Evolutionary conservation across 306 rosid genomes (phyloP).

Genomic region (Pyrus pyrifolia): DNA sequence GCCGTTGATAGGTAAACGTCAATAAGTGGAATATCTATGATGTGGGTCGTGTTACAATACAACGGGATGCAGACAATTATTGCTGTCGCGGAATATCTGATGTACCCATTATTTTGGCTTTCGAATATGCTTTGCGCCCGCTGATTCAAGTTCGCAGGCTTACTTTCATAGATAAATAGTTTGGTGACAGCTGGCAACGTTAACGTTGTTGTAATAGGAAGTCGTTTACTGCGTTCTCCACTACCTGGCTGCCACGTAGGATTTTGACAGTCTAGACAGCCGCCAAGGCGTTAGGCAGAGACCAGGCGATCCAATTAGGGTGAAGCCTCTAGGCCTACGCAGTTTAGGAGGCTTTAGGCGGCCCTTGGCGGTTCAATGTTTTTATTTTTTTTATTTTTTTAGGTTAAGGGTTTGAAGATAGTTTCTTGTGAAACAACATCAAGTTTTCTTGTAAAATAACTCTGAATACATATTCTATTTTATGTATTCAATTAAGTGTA

Average conservation of each 20-base stretch:
- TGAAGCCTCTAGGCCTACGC: too few relatives aligned
- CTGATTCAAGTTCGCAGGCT: background rate
- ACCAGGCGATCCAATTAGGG: too few relatives aligned
- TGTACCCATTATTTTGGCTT: background rate
- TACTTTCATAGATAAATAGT: too few relatives aligned
- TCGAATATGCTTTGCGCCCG: slow-evolving; percentile 11
- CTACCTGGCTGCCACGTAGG: background rate
- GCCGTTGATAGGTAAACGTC: background rate
- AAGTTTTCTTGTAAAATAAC: too few relatives aligned
- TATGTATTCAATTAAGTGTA: too few relatives aligned
- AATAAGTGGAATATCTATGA: background rate
- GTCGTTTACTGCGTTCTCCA: background rate
- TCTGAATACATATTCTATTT: too few relatives aligned
- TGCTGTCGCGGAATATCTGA: background rate
- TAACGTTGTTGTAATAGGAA: background rate
- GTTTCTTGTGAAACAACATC: too few relatives aligned
- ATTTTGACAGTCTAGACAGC: background rate
- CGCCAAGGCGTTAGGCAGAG: too few relatives aligned
- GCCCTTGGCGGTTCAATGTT: too few relatives aligned
- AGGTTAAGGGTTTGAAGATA: too few relatives aligned
- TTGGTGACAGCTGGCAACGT: background rate
- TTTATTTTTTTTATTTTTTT: too few relatives aligned
- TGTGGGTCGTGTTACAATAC: background rate
- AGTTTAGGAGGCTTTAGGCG: too few relatives aligned
- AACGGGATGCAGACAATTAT: background rate